Base-by-base conservation (phyloP, 352 stramenopile genomes). In the Globisporangium yorkense region DNA sequence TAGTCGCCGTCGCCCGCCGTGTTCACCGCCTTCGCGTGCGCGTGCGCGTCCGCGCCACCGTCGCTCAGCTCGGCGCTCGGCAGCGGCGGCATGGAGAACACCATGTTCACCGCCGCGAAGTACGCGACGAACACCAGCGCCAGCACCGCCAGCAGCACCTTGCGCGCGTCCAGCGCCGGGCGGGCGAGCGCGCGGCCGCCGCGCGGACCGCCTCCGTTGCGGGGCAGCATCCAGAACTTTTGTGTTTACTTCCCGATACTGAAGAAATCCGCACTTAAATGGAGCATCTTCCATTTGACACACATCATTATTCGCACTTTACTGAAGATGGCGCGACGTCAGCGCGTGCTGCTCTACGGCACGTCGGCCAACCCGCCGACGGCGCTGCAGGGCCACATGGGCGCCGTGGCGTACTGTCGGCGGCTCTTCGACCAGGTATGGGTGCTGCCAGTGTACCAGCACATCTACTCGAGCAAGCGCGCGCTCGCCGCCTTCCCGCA, bases 391-490 rank as follows among this genome's bases (percentile, higher is more conserved):
- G 88, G 85, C 21, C 88, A 96, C 77, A 86, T 90, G 77, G 87
- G 88, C 35, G 71, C 90, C 16, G 72, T 94, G 20, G 62, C 78
- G 49, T 74, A 87, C 62, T 89, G 74, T 52, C 72, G 65, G 12
- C 27, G 57, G 27, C 54, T 84, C 37, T 93, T 88, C 51, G 87
- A 96, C 57, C 81, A 96, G 66, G 71, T 96, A 40, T 96, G 88
- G 88, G 56, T 96, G n/a, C 51, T 96, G 52, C 88, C 88, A 10
- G 88, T 96, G 55, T 96, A 90, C 63, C 80, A 89, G 58, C 88
- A 96, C 68, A 95, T 96, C 56, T 96, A 89, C 66, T 77, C 71
- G 24, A 80, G 57, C 54, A 96, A 96, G 71, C 71, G 73, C 39
- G 52, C 80, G 46, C 77, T 96, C 47, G 85, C 79, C 39, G 63